Base-by-base conservation (phyloP, 1,139 yeast species). In the Diutina neorugosa region DNA sequence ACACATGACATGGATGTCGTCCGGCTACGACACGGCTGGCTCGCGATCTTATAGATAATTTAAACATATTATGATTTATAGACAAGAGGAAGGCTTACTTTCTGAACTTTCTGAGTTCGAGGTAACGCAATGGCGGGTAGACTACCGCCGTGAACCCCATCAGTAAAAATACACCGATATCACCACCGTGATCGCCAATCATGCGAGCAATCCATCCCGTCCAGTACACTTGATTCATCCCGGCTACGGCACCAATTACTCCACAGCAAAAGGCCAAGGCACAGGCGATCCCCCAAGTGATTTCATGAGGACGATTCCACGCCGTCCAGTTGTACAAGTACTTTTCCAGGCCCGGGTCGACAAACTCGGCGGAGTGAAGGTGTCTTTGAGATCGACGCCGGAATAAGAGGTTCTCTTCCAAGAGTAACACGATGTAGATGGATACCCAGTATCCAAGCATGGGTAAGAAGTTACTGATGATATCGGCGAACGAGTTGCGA, bases 361-460 rank as follows among this genome's bases (percentile, higher is more conserved):
- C 51, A 44, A 62, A 61, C 52, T 64, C 67, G 6, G 52, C 53
- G 48, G 51, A 54, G 53, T 63, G 65, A 16, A 62, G 53, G 11
- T 48, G 44, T 16, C 56, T 52, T 20, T 55, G 52, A 3, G 37
- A 19, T 7, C 46, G 43, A 3, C 54, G 44, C 18, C 68, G 56
- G 57, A 65, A 65, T 5, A 65, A 27, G 8, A 63, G 42, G 54
- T 65, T 65, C 53, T 65, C 69, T 52, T 65, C 66, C 11, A 63
- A 46, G 41, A 65, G 59, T 9, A 65, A 54, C 4, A 60, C 55
- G 34, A 65, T 59, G 55, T 65, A 65, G 54, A 65, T 64, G 25
- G 68, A 63, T 23, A 64, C 62, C 69, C 69, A 65, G 55, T 65
- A 65, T 3, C 65, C 68, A 46, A 65, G 58, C 68, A 65, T 65